Percentiles rank a stretch among this genome's conserved stretches.
Conservation (phyloP, 1,284 basidiomycete genomes). For the Austroboletus niveus region DNA sequence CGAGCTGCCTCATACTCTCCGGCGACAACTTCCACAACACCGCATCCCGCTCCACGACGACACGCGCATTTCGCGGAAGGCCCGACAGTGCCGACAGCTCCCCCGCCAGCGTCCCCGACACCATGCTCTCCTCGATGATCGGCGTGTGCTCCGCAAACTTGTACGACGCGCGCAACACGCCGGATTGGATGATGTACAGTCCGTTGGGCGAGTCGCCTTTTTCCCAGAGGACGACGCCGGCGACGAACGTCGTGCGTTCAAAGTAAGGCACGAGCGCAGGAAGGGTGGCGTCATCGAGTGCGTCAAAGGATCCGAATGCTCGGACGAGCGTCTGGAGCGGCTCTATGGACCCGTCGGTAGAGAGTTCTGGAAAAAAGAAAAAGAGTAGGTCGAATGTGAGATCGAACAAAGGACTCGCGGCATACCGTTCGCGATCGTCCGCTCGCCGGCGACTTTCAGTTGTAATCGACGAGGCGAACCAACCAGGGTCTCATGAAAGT, state of each 20-base stretch:
- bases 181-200: constrained; percentile 83
- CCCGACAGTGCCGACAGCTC: constrained; percentile 82
- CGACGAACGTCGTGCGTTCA: constrained; percentile 53
- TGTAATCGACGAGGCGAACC: constrained; percentile 77
- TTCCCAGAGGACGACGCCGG: constrained; percentile 72
- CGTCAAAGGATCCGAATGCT: constrained; percentile 70
- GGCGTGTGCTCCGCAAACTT: constrained; percentile 67
- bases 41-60: constrained; percentile 74
- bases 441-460: constrained; percentile 75
- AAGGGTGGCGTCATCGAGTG: constrained; percentile 48
- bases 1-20: constrained; percentile 56
- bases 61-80: constrained; percentile 80
- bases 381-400: neutral
- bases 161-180: constrained; percentile 81
- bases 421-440: constrained; percentile 61
- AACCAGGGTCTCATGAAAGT: constrained; percentile 53
- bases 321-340: constrained; percentile 69
- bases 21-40: constrained; percentile 78
- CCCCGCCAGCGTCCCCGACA: constrained; percentile 87
- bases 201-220: constrained; percentile 78
- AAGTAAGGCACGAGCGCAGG: constrained; percentile 72
- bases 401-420: neutral
- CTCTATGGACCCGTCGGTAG: constrained; percentile 38
- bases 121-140: constrained; percentile 84
- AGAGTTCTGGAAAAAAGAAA: constrained; percentile 15